Evolutionary conservation across 1,284 basidiomycete genomes (phyloP).

Genomic region (Malassezia yamatoensis): DNA sequence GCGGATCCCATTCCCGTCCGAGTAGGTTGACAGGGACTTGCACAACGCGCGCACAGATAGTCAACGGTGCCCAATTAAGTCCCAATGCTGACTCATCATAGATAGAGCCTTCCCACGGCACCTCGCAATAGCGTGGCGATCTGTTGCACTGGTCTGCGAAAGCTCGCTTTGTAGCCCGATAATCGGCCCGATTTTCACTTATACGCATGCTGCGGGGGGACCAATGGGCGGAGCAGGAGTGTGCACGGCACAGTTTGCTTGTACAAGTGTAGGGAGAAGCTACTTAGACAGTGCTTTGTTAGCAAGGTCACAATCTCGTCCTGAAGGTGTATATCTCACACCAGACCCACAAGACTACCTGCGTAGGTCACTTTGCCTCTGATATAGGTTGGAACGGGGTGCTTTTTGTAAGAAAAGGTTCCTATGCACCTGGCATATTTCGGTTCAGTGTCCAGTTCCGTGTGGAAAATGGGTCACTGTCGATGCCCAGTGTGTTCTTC

Average conservation of each 20-base stretch:
- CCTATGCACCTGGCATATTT: constrained; percentile 12
- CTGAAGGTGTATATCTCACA: constrained; percentile 12
- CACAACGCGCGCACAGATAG: background rate
- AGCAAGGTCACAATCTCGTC: background rate
- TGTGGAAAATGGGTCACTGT: background rate
- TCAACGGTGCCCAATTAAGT: background rate
- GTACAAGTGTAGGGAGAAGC: constrained; percentile 1
- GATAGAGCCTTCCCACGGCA: background rate
- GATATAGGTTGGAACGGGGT: constrained; percentile 9
- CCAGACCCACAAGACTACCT: constrained; percentile 9
- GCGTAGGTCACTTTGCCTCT: constrained; percentile 6
- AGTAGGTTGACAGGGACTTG: background rate
- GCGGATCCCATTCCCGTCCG: background rate
- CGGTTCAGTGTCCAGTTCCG: constrained; percentile 14
- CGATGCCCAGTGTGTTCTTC: constrained; percentile 9
- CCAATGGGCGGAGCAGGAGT: background rate
- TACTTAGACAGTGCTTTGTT: constrained; percentile 1
- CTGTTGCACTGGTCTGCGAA: no score
- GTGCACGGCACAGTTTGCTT: constrained; percentile 1
- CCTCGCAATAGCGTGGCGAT: background rate
- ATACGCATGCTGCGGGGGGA: background rate
- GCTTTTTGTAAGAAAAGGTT: constrained; percentile 8
- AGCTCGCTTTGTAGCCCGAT: no score
- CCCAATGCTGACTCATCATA: background rate
- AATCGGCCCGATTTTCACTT: background rate